Evolutionary conservation across 1,139 yeast species (phyloP), one percentile per base, ranked within the genome.

Genomic region (Chernovozyma sophiae-reginae): DNA sequence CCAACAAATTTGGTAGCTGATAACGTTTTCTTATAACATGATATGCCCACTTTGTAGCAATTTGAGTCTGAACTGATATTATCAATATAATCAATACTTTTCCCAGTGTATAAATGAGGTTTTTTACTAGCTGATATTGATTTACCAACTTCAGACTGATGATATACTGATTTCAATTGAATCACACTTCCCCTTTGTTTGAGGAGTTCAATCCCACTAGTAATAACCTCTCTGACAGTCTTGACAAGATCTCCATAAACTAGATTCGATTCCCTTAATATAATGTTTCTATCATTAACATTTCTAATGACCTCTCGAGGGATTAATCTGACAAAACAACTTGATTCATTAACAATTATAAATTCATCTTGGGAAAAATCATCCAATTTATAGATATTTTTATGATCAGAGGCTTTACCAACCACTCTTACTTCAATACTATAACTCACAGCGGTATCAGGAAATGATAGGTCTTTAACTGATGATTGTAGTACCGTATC

Each of bases 381-480:
- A 7, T 26, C 20, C 6, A 16, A 14, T 14, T 37, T 22, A 18
- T 30, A 37, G 7, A 40, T 47, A 6, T 31, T 23, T 3, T 49
- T 48, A 35, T 54, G 57, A 32, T 53, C 56, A 10, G 58, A 56
- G 12, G 68, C 67, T 35, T 63, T 57, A 30, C 74, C 74, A 35
- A 70, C 62, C 31, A 69, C 61, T 43, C 72, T 54, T 3, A 69
- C 68, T 28, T 60, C 58, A 2, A 69, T 65, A 29, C 66, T 60
- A 46, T 69, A 70, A 17, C 60, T 50, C 5, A 65, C 54, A 4
- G 62, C 55, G 3, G 72, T 47, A 40, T 65, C 63, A 32, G 61
- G 42, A 34, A 58, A 56, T 5, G 53, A 45, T 31, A 59, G 47
- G 41, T 59, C 65, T 47, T 51, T 33, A 41, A 36, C 10, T 40